Percentiles rank a stretch among this genome's conserved stretches.
Evolutionary conservation across 768 basidiomycete genomes (phyloP).

Genomic region (Russula olivacea): DNA sequence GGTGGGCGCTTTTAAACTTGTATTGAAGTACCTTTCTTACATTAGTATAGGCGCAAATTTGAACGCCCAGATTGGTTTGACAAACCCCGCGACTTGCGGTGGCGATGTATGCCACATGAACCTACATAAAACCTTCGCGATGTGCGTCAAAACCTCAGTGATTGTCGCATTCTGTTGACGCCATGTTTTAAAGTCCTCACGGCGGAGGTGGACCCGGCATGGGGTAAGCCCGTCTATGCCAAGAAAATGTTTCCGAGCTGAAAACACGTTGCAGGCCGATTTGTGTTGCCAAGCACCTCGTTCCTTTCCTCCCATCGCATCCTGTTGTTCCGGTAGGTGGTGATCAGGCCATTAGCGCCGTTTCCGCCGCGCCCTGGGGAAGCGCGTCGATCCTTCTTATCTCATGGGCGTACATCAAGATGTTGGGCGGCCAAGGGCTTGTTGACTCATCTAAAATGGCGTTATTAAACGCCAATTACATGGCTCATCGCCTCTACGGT

Average conservation of each 20-base stretch:
- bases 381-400: slow-evolving; percentile 93
- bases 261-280: slow-evolving; percentile 57
- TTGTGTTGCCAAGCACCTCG: slow-evolving; percentile 88
- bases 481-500: slow-evolving; percentile 78
- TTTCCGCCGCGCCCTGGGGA: slow-evolving; percentile 89
- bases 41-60: slow-evolving; percentile 66
- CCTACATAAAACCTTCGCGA: slow-evolving; percentile 96
- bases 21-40: background rate
- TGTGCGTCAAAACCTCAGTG: slow-evolving; percentile 43
- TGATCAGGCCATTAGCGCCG: slow-evolving; percentile 72
- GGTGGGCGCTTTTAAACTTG: slow-evolving; percentile 36
- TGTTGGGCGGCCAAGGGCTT: slow-evolving; percentile 94
- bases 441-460: slow-evolving; percentile 81
- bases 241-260: slow-evolving; percentile 1
- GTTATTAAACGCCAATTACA: slow-evolving; percentile 94
- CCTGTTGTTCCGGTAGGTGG: slow-evolving; percentile 64
- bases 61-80: slow-evolving; percentile 89
- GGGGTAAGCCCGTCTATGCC: slow-evolving; percentile 46
- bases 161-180: background rate
- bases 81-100: slow-evolving; percentile 90
- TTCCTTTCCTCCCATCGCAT: slow-evolving; percentile 91
- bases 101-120: slow-evolving; percentile 99
- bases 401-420: slow-evolving; percentile 99
- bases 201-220: slow-evolving; percentile 97
- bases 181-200: slow-evolving; percentile 58